Percentiles rank a stretch among this genome's conserved stretches.
phyloP scores from a whole-genome alignment of 805 yeast species.

The Grigorovia yakushimaensis region DNA sequence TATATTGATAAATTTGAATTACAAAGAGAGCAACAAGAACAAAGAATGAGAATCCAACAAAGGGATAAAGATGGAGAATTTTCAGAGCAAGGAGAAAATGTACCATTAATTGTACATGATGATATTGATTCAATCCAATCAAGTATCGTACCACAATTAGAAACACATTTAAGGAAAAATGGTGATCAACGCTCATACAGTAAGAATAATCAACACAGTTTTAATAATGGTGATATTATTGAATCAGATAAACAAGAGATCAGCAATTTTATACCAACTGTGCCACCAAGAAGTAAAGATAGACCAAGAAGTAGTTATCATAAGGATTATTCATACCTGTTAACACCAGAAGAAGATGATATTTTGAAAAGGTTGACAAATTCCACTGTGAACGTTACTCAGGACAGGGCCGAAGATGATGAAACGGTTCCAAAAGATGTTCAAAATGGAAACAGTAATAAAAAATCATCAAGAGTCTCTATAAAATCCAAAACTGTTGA shows the following conservation, averaged over 20 bases:
- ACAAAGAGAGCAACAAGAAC: background rate
- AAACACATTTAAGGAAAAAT: conserved; percentile 11
- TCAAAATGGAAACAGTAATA: conserved; percentile 2
- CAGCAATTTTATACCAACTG: conserved; percentile 20
- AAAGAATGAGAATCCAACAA: background rate
- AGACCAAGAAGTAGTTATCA: conserved; percentile 24
- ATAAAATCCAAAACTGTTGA: too few relatives aligned
- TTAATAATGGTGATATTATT: conserved; percentile 11
- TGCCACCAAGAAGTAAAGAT: conserved; percentile 27
- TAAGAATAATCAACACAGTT: conserved; percentile 13
- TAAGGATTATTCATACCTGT: background rate
- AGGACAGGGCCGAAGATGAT: too few relatives aligned
- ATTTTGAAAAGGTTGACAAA: background rate
- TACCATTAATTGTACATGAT: conserved; percentile 1
- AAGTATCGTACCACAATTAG: conserved; percentile 20
- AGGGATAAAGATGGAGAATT: background rate
- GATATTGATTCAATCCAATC: conserved; percentile 18
- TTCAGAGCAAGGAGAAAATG: background rate
- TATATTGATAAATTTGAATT: background rate
- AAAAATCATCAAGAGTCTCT: too few relatives aligned
- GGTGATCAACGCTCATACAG: too few relatives aligned
- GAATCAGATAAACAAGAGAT: conserved; percentile 17
- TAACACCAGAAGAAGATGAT: background rate
- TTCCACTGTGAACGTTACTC: background rate
- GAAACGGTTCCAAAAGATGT: background rate